Base-by-base conservation (phyloP, 805 yeast genomes). In the Candida dajiaensis region DNA sequence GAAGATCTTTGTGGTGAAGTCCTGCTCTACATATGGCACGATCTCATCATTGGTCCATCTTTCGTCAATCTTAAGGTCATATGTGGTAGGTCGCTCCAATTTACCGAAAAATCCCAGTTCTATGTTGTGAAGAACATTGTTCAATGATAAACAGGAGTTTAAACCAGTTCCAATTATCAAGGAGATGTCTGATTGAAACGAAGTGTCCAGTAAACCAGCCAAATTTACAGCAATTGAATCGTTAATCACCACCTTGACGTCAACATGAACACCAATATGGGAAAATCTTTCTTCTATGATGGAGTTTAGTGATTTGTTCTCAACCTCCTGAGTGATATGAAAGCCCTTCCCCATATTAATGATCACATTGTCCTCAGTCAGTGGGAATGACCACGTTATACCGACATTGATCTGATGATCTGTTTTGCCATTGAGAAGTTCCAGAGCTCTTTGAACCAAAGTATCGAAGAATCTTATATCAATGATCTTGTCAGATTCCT, bases 131-230 rank as follows among this genome's bases (percentile, higher is more conserved):
- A 78, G 59, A 2, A 50, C 42, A 10, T 59, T 50, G 8, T 53
- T 53, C 28, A 65, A 60, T 23, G 18, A 67, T 54, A 65, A 78
- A 67, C 63, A 78, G 31, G 78, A 61, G 54, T 83, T 83, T 44
- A 78, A 62, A 1, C 90, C 90, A 3, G 90, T 83, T 1, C 90
- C 89, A 43, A 83, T 61, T 3, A 83, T 85, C 52, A 83, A 52
- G 0, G 85, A 84, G 40, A 82, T 54, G 46, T 65, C 57, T 2
- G 56, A 47, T 2, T 50, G 45, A 45, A 73, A 70, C 2, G 65
- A 49, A 12, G 56, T 51, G 16, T 61, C 51, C 13, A 61, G 61
- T 18, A 61, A 53, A 10, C 81, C 82, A 0, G 86, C 74, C 11
- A 82, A 65, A 57, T 72, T 77, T 0, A 81, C 85, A 0, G 86